Conservation (phyloP, 148 eudicot species). For the Agrostemma githago region DNA sequence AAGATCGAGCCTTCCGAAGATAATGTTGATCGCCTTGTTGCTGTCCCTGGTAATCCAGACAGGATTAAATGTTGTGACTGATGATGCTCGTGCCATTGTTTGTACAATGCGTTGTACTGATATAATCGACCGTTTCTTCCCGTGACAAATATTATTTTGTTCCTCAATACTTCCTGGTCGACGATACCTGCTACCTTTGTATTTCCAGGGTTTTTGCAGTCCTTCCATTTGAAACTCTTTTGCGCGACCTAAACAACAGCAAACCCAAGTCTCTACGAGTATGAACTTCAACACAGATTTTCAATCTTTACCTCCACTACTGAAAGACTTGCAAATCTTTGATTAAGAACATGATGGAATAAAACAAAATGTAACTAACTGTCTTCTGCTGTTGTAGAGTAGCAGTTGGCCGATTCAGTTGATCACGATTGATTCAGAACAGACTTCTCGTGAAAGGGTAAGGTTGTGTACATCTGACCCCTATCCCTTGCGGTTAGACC, state of each 20-base stretch:
- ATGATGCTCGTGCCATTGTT: slow-evolving; percentile 73
- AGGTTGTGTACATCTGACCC: background rate
- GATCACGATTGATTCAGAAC: background rate
- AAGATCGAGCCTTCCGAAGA: slow-evolving; percentile 63
- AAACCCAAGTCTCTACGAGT: slow-evolving; percentile 2
- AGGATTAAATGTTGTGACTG: slow-evolving; percentile 75
- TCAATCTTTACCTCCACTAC: background rate
- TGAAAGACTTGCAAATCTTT: background rate
- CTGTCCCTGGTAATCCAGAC: slow-evolving; percentile 62
- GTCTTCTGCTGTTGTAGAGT: no score
- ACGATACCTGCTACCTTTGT: slow-evolving; percentile 64
- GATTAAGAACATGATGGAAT: background rate
- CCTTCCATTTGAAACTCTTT: slow-evolving; percentile 77
- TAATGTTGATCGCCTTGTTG: slow-evolving; percentile 43
- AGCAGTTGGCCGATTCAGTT: background rate
- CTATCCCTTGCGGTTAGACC: background rate
- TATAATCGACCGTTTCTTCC: slow-evolving; percentile 60
- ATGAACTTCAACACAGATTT: background rate
- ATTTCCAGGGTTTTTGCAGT: slow-evolving; percentile 59
- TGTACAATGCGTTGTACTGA: slow-evolving; percentile 71
- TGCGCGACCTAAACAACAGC: slow-evolving; percentile 52
- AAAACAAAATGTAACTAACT: background rate
- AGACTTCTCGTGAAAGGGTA: background rate
- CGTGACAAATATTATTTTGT: slow-evolving; percentile 57
- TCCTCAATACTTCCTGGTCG: slow-evolving; percentile 74